These are phyloP conservation scores for Daldinia eschscholtzii DNA, from an alignment of 2,329 filamentous ascomycete species.

Conservation along the genomic window DNA sequence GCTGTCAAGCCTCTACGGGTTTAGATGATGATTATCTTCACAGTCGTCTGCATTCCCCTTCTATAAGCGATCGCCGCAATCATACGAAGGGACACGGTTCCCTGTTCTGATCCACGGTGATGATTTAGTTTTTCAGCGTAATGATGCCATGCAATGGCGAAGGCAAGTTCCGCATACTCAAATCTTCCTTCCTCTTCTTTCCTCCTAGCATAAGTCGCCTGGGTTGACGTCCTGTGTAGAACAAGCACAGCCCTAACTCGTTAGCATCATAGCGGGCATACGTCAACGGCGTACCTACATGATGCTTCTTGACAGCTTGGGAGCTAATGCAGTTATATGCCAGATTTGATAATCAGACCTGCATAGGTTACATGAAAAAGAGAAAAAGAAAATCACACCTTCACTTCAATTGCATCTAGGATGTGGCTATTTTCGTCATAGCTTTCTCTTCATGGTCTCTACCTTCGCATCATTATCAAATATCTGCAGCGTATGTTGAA, in stretches of 20 bases:
- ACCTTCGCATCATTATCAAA: neutral
- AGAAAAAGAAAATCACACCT: neutral
- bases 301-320: neutral
- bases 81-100: neutral
- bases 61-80: neutral
- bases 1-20: neutral
- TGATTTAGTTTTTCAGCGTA: neutral
- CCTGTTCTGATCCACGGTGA: neutral
- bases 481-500: neutral
- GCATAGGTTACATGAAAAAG: neutral
- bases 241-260: neutral
- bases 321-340: neutral
- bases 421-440: neutral
- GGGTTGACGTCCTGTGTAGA: neutral
- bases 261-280: neutral
- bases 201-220: neutral
- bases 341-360: neutral
- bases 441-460: neutral
- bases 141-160: neutral
- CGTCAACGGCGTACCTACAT: neutral
- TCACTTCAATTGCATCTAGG: neutral
- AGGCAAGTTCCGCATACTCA: neutral
- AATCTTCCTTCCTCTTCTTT: neutral
- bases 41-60: neutral
- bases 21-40: constrained; percentile 11